Base-by-base conservation (phyloP, 768 basidiomycete genomes). In the Agrocybe chaxingu region DNA sequence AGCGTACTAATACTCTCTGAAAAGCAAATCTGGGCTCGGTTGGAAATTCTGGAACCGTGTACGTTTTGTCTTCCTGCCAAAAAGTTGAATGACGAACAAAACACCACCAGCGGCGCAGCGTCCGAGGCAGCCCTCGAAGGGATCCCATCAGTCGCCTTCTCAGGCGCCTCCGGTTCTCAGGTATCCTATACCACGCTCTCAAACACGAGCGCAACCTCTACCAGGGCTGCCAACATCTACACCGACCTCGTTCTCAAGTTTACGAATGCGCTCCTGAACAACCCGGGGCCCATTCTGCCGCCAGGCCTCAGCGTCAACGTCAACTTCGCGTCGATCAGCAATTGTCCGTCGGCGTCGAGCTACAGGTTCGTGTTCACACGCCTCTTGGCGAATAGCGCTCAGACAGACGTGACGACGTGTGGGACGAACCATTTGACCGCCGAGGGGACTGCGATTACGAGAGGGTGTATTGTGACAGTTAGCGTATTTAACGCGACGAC, bases 161-260 rank as follows among this genome's bases (percentile, higher is more conserved):
- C 77, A 9, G 64, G 66, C 8, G 56, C 57, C 9, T 65, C 69
- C 2, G 75, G 69, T 8, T 64, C 71, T 0, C 67, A 72, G 46
- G 74, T 78, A 8, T 79, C 77, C 2, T 81, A 73, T 64, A 81
- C 78, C 19, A 78, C 76, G 12, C 76, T 80, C 53, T 54, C 60
- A 11, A 50, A 66, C 19, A 67, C 73, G 2, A 66, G 57, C 24
- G 61, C 72, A 5, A 38, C 65, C 6, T 63, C 68, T 12, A 71
- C 70, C 37, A 49, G 60, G 19, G 67, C 75, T 8, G 74, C 77
- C 7, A 55, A 62, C 41, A 66, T 73, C 48, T 79, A 79, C 60
- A 66, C 78, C 16, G 52, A 66, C 12, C 73, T 80, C 38, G 67
- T 71, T 43, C 60, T 74, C 24, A 68, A 65, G 52, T 70, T 80